phyloP scores from a whole-genome alignment of 805 yeast species.

The Kazachstania taianensis region DNA sequence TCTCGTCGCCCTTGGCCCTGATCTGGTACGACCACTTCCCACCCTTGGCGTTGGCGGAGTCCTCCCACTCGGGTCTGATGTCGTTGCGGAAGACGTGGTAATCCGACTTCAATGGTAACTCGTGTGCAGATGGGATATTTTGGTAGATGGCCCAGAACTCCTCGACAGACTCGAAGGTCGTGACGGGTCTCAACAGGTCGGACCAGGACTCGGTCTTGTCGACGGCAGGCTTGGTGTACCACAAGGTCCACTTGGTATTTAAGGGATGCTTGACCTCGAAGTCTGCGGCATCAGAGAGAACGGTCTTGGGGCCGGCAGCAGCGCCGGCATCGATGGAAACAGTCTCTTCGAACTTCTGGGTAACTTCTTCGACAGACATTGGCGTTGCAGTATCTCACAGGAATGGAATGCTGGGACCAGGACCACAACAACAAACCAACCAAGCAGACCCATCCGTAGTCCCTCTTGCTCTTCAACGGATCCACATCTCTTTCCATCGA shows the following conservation, averaged over 20 bases:
- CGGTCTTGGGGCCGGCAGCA: constrained; percentile 19
- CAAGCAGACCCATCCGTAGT: background rate
- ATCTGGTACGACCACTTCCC: constrained; percentile 89
- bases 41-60: constrained; percentile 72
- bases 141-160: constrained; percentile 98
- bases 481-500: background rate
- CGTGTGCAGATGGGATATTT: constrained; percentile 84
- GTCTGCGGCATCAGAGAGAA: constrained; percentile 21
- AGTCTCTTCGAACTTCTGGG: constrained; percentile 25
- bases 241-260: constrained; percentile 84
- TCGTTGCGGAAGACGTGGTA: constrained; percentile 92
- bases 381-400: too few relatives aligned
- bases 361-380: constrained; percentile 31
- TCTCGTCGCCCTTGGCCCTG: constrained; percentile 49
- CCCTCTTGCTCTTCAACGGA: background rate
- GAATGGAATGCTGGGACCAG: too few relatives aligned
- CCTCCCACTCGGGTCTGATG: constrained; percentile 98
- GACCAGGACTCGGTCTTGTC: constrained; percentile 79
- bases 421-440: too few relatives aligned
- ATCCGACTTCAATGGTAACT: constrained; percentile 85
- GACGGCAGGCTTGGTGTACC: constrained; percentile 93
- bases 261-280: constrained; percentile 61
- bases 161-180: constrained; percentile 87
- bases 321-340: constrained; percentile 16
- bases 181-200: constrained; percentile 85